Percentiles rank a stretch among this genome's conserved stretches.
These are phyloP conservation scores for Russula virescens DNA, from an alignment of 768 basidiomycete species.

Conservation along the genomic window DNA sequence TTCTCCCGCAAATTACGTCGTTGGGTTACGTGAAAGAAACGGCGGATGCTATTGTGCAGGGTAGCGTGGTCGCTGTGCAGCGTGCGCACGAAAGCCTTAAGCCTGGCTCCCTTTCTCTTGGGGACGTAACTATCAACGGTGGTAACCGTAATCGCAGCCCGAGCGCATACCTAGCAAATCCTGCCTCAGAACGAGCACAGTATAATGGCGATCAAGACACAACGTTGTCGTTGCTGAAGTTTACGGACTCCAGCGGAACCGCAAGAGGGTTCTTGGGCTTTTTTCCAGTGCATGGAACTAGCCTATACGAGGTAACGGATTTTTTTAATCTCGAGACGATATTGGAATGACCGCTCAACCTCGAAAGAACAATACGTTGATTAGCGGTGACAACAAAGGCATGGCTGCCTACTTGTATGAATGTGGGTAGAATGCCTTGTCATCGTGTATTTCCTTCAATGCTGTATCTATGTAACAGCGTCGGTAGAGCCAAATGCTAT, in stretches of 20 bases:
- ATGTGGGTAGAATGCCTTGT: slow-evolving; percentile 35
- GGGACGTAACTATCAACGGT: slow-evolving; percentile 61
- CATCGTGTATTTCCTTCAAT: not conserved
- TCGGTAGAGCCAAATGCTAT: slow-evolving; percentile 54
- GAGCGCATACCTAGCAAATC: slow-evolving; percentile 71
- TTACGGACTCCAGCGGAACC: slow-evolving; percentile 53
- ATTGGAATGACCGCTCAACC: not conserved
- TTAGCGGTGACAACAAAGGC: slow-evolving; percentile 79
- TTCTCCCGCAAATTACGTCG: slow-evolving; percentile 71
- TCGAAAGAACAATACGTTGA: slow-evolving; percentile 69
- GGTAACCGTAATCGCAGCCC: slow-evolving; percentile 74
- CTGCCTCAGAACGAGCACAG: slow-evolving; percentile 56
- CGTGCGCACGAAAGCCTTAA: slow-evolving; percentile 59
- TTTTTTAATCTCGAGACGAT: not conserved
- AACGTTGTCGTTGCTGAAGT: slow-evolving; percentile 60
- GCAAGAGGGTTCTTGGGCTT: slow-evolving; percentile 66
- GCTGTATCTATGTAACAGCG: slow-evolving; percentile 34
- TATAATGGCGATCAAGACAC: slow-evolving; percentile 74
- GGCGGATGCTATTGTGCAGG: slow-evolving; percentile 64
- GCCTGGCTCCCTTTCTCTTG: slow-evolving; percentile 53
- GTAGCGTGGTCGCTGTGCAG: slow-evolving; percentile 62
- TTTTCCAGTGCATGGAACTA: slow-evolving; percentile 77
- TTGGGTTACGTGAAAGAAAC: slow-evolving; percentile 69
- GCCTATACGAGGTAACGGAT: slow-evolving; percentile 57
- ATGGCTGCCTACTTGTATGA: slow-evolving; percentile 81